Base-by-base conservation (phyloP, 2,329 filamentous ascomycete genomes). In the Davidsoniella virescens region DNA sequence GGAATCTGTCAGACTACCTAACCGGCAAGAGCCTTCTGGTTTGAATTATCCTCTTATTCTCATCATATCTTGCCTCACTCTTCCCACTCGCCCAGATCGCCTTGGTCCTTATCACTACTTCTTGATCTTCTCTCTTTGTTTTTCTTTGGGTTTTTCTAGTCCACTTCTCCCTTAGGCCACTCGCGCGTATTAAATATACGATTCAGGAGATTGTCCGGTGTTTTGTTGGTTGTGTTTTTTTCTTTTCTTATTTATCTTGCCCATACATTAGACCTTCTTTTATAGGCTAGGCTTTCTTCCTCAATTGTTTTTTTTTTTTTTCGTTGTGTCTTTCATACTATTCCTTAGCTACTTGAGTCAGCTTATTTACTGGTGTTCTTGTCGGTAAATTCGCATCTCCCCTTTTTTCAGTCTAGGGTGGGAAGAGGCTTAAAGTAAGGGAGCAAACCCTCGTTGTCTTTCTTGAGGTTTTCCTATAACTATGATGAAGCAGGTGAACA, bases 1-100 rank as follows among this genome's bases (percentile, higher is more conserved):
- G 92, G 66, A 87, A 87, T 78, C 80, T 98, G 54, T 96, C 90
- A 90, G 90, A 95, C 54, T 93, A 92, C 62, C 62, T 78, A 58
- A 73, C 46, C 9, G 49, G 26, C 40, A 52, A 52, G 46, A 49
- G 44, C 1, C 29, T 52, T 33, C 17, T 48, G 41, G 40, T 42
- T 8, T 52, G n/a, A 49, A 39, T 25, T 47, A 39, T 29, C 36
- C n/a, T 37, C 26, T 42, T 43, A 12, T 20, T 38, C 20, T 44
- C 18, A 36, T 44, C 39, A n/a, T 9, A 20, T 25, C 17, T 47
- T 14, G n/a, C 41, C 17, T 9, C 14, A 12, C 20, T 29, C 18
- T 44, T 49, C 16, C 29, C 33, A 14, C 16, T 29, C 18, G 40
- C 20, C 40, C 17, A 42, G 17, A 42, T 42, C 40, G 20, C 16